These are phyloP conservation scores for Clitoria ternatea DNA, from an alignment of 306 rosid species.

Conservation along the genomic window DNA sequence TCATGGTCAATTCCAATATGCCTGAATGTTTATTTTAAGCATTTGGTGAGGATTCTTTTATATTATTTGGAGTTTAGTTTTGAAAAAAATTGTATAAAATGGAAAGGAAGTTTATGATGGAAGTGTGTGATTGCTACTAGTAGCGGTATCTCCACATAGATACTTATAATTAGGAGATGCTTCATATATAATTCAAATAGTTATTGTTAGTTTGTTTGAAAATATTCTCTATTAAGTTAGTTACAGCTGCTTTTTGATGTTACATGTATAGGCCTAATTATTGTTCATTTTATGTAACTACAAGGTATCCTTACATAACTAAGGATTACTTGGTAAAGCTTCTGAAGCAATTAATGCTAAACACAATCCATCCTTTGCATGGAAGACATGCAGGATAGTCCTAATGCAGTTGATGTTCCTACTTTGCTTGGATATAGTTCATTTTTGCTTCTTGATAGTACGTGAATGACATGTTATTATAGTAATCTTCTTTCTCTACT, in stretches of 20 bases:
- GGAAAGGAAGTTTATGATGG: neutral
- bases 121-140: neutral
- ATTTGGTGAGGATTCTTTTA: neutral
- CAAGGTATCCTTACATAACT: conserved; percentile 77
- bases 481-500: conserved; percentile 23
- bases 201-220: conserved; percentile 9
- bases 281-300: conserved; percentile 32
- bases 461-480: conserved; percentile 41
- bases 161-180: conserved; percentile 6
- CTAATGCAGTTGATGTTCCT: conserved; percentile 87
- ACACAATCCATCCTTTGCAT: conserved; percentile 43
- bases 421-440: conserved; percentile 84
- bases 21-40: conserved; percentile 7
- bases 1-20: neutral
- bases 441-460: conserved; percentile 80
- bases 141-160: neutral
- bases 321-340: conserved; percentile 86
- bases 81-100: neutral
- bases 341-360: conserved; percentile 63
- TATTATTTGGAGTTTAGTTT: neutral
- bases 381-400: conserved; percentile 51
- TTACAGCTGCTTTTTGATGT: conserved; percentile 3
- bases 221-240: neutral
- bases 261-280: conserved; percentile 8
- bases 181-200: conserved; percentile 1